A percentile compares a stretch with the other conserved stretches of the same genome.
Conservation (phyloP, 257 asterid genomes). For the Paulownia fortunei region DNA sequence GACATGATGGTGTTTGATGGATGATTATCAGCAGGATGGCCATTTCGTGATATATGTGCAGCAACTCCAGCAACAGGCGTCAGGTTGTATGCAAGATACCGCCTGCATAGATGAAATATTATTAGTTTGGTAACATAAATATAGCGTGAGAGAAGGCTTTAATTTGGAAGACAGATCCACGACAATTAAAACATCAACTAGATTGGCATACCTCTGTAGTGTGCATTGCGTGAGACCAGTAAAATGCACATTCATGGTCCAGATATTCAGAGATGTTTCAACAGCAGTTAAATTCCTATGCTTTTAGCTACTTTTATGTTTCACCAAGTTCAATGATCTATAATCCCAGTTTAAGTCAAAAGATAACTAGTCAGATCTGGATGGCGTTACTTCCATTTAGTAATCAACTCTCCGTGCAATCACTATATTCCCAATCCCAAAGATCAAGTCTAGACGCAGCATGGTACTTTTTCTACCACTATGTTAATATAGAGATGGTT, state of each 20-base stretch:
- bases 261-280: conserved; percentile 5
- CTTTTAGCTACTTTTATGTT: conserved; percentile 15
- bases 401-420: conserved; percentile 13
- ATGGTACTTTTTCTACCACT: no score
- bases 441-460: no score
- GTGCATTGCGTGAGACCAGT: conserved; percentile 13
- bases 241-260: conserved; percentile 1
- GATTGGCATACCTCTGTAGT: conserved; percentile 5
- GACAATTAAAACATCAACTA: conserved; percentile 23
- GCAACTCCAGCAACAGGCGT: conserved; percentile 99
- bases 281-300: conserved; percentile 7
- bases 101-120: conserved; percentile 56
- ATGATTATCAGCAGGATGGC: conserved; percentile 55
- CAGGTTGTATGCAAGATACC: conserved; percentile 91
- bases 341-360: conserved; percentile 16
- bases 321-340: conserved; percentile 18
- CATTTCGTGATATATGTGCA: conserved; percentile 82
- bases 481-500: no score
- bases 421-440: not conserved
- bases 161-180: conserved; percentile 18
- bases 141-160: not conserved
- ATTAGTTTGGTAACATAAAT: conserved; percentile 2
- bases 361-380: conserved; percentile 3
- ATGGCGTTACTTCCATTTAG: conserved; percentile 16
- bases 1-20: conserved; percentile 78